These are phyloP conservation scores for Spraguea lophii DNA, from an alignment of 371 early-diverging fungal genomes.

Conservation along the genomic window DNA sequence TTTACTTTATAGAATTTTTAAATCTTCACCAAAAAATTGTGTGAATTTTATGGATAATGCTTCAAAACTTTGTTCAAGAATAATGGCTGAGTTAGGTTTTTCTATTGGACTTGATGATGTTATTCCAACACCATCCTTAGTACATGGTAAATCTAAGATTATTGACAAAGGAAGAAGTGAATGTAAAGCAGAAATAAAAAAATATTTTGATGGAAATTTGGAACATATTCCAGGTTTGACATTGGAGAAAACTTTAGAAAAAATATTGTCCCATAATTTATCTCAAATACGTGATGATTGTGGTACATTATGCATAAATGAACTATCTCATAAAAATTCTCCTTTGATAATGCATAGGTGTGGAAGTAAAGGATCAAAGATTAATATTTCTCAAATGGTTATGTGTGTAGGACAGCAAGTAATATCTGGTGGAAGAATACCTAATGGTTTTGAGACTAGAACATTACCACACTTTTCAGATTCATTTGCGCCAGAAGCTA, in stretches of 20 bases:
- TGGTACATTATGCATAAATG: constrained; percentile 73
- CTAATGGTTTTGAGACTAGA: constrained; percentile 80
- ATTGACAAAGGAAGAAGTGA: constrained; percentile 59
- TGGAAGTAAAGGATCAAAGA: constrained; percentile 84
- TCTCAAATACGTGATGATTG: constrained; percentile 77
- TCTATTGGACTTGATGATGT: constrained; percentile 84
- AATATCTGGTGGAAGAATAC: constrained; percentile 80
- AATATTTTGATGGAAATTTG: constrained; percentile 54
- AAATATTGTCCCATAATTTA: constrained; percentile 59
- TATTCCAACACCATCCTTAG: constrained; percentile 58
- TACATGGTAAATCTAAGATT: constrained; percentile 55
- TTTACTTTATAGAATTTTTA: constrained; percentile 67
- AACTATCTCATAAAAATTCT: constrained; percentile 73
- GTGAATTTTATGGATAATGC: constrained; percentile 75
- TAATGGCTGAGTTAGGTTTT: constrained; percentile 74
- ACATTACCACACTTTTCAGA: constrained; percentile 83
- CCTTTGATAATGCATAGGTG: constrained; percentile 90
- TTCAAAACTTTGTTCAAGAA: constrained; percentile 72
- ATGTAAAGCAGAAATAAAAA: constrained; percentile 60
- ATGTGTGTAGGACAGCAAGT: constrained; percentile 99
- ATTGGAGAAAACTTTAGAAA: constrained; percentile 66
- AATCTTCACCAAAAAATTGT: constrained; percentile 62
- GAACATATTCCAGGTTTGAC: constrained; percentile 67
- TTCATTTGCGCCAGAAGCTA: constrained; percentile 65
- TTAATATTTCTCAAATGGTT: constrained; percentile 97